Evolutionary conservation across 495 filamentous ascomycete species (phyloP).

Genomic region (Hypoxylon perforatum): DNA sequence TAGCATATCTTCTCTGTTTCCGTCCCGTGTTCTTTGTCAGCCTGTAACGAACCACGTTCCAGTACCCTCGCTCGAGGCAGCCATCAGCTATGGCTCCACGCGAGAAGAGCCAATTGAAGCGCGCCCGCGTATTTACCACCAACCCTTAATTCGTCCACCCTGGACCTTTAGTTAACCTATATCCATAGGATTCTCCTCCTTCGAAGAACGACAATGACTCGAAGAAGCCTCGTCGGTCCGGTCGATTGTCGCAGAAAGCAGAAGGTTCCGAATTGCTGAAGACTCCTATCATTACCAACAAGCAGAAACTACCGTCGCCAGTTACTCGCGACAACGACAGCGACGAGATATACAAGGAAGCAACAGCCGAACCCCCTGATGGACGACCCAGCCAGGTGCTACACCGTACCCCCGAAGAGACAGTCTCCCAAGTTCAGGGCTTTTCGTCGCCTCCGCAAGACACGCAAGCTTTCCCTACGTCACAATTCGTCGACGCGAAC

Average conservation of each 20-base stretch:
- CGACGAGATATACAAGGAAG: constrained; percentile 71
- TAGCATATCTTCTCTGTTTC: not conserved
- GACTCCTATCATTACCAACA: constrained; percentile 68
- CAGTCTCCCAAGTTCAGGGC: constrained; percentile 57
- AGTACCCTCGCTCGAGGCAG: constrained; percentile 27
- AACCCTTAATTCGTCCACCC: constrained; percentile 39
- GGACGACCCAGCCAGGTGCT: constrained; percentile 67
- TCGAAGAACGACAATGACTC: constrained; percentile 56
- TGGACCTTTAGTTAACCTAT: constrained; percentile 36
- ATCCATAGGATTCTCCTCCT: constrained; percentile 57
- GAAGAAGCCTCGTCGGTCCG: constrained; percentile 76
- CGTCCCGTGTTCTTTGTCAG: constrained; percentile 1
- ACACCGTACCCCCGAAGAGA: constrained; percentile 58
- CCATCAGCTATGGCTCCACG: constrained; percentile 62
- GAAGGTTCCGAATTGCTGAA: constrained; percentile 60
- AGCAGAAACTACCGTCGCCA: constrained; percentile 83
- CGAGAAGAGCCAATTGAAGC: constrained; percentile 67
- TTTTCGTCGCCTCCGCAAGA: constrained; percentile 67
- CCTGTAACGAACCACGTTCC: constrained; percentile 1
- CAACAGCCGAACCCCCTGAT: constrained; percentile 77
- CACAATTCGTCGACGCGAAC: constrained; percentile 82
- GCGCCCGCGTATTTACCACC: constrained; percentile 54
- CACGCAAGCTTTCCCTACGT: constrained; percentile 76
- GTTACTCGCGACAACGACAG: constrained; percentile 75
- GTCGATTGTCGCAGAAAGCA: constrained; percentile 64